Base-by-base conservation (phyloP, 1,139 yeast species). In the Ashbya aceris region DNA sequence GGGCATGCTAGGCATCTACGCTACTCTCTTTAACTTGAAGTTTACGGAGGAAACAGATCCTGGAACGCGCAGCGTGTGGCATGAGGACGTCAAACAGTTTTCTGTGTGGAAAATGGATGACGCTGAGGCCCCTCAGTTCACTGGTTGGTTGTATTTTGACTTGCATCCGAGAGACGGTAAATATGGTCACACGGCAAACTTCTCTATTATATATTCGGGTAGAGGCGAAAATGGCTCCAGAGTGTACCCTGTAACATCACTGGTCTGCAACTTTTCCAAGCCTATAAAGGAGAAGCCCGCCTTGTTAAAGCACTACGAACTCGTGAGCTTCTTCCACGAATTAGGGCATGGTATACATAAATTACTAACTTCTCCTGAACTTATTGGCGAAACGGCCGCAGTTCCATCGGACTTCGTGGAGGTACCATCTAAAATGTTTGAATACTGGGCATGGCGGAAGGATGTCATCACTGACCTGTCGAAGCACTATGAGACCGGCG, bases 271-370 rank as follows among this genome's bases (percentile, higher is more conserved):
- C 64, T 84, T 85, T 61, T 79, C 94, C 37, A 81, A 81, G 58
- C 87, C 93, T 34, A 72, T 83, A 2, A 65, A 69, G 27, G 73
- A 69, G 8, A 82, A 79, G 55, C 94, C 95, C 9, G 77, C 94
- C 1, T 67, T 85, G 50, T 70, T 85, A 52, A 80, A 80, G 56
- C 95, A 84, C 59, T 70, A 69, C 48, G 95, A 85, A 60, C 86
- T 85, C 5, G 78, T 79, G 26, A 85, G 95, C 0, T 80, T 85
- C 53, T 85, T 85, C 79, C 95, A 85, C 57, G 95, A 85, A 63
- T 70, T 84, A 52, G 95, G 95, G 27, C 95, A 85, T 58, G 95
- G 94, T 43, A 80, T 85, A 44, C 95, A 85, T 62, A 83, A 77
- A 49, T 67, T 84, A 35, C 83, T 83, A 64, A 83, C 79, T 55